phyloP scores from a whole-genome alignment of 2,329 filamentous ascomycete genomes.

The Fusarium scirpi region DNA sequence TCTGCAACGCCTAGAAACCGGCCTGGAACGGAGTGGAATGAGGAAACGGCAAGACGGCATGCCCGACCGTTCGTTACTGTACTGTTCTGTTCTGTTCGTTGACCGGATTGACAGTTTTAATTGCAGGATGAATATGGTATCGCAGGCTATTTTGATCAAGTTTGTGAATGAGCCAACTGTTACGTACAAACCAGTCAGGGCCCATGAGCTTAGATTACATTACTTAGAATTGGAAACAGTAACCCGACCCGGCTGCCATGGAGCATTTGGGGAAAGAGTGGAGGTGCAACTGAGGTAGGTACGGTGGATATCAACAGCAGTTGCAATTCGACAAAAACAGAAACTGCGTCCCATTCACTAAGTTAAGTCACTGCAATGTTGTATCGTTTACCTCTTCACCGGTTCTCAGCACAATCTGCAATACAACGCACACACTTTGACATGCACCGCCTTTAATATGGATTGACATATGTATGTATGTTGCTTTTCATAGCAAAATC shows the following conservation, averaged over 20 bases:
- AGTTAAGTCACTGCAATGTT: neutral
- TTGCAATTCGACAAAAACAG: constrained; percentile 29
- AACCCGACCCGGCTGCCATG: neutral
- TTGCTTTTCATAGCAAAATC: constrained; percentile 21
- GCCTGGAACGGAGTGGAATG: constrained; percentile 3
- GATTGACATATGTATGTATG: constrained; percentile 3
- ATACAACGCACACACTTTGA: constrained; percentile 30
- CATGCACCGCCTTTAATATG: neutral
- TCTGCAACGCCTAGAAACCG: constrained; percentile 8
- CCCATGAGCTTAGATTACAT: constrained; percentile 13
- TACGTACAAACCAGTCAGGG: constrained; percentile 36
- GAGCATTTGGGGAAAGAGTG: constrained; percentile 20
- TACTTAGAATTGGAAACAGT: constrained; percentile 2
- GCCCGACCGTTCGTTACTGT: constrained; percentile 11
- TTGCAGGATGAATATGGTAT: neutral
- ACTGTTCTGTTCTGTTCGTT: neutral
- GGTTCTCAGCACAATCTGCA: constrained; percentile 17
- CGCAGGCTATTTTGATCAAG: constrained; percentile 12
- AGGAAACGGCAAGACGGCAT: constrained; percentile 15
- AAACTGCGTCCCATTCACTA: constrained; percentile 6
- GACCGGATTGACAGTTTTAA: neutral
- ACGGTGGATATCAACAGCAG: constrained; percentile 4
- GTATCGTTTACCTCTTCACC: constrained; percentile 11
- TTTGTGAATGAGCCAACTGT: constrained; percentile 35
- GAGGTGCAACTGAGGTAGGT: neutral